Evolutionary conservation across 768 basidiomycete genomes (phyloP), one percentile per base, ranked within the genome.

Genomic region (Zangia roseola): DNA sequence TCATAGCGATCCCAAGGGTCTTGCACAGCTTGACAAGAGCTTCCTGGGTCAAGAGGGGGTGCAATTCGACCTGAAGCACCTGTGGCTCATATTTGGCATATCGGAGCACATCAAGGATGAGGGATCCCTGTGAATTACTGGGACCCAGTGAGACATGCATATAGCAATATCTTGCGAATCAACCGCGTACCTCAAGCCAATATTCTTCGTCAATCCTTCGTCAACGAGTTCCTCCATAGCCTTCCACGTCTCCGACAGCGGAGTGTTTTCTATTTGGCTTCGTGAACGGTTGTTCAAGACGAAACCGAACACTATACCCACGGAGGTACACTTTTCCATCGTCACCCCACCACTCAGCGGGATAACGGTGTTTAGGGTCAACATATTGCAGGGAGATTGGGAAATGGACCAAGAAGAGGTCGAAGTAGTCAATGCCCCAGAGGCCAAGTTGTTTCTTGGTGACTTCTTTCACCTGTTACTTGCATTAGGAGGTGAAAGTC

Each of bases 351-450:
- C 92, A 94, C 62, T 85, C 89, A 9, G 90, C 83, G 36, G 92
- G 91, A 68, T 89, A 93, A 53, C 82, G 79, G 60, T 82, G 80
- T 19, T 64, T 61, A 37, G 87, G 86, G 62, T 91, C 86, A 43
- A 94, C 87, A 58, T 92, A 91, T 66, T 82, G 63, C 55, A 95
- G 74, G 24, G 91, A 71, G 55, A 94, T 75, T 19, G 92, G 92
- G 78, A 94, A 94, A 68, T 94, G 93, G 43, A 94, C 73, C 35
- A 88, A 71, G 76, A 81, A 90, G 40, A 91, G 71, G 58, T 91
- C 88, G 62, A 90, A 90, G 67, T 88, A 91, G 21, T 88, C 86
- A 37, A 94, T 72, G 23, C 88, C 88, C 92, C 92, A 95, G 59
- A 81, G 77, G 6, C 70, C 71, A 17, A 95, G 82, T 60, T 92